A percentile compares a stretch with the other conserved stretches of the same genome.
These are phyloP conservation scores for Penicillium polonicum DNA, from an alignment of 2,329 filamentous ascomycete genomes.

Conservation along the genomic window DNA sequence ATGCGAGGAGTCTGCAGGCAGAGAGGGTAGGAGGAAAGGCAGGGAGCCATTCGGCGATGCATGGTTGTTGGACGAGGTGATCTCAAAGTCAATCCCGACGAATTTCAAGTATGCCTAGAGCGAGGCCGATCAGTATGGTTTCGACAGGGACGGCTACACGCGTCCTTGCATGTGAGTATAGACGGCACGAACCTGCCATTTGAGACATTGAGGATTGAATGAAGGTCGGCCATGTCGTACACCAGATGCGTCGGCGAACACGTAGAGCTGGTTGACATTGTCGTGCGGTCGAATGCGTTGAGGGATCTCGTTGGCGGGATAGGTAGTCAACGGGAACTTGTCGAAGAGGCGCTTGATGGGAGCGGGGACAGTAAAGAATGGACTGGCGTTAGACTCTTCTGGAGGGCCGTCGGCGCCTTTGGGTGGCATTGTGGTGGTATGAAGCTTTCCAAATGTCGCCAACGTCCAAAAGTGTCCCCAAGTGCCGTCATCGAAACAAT, in stretches of 20 bases:
- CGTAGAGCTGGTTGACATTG: conserved; percentile 63
- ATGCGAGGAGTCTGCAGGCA: conserved; percentile 40
- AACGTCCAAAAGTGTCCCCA: not conserved
- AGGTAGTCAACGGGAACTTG: conserved; percentile 73
- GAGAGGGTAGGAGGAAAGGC: conserved; percentile 73
- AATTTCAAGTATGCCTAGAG: conserved; percentile 78
- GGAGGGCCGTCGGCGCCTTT: conserved; percentile 16
- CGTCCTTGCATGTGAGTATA: not conserved
- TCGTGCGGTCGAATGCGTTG: conserved; percentile 52
- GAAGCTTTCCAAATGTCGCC: not conserved
- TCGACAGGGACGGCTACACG: not conserved
- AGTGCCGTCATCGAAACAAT: conserved; percentile 14
- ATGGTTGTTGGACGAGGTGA: conserved; percentile 81
- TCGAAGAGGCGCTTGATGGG: conserved; percentile 83
- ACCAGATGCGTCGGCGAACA: conserved; percentile 70
- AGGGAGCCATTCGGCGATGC: conserved; percentile 85
- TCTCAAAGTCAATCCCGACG: conserved; percentile 64
- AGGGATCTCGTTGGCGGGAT: conserved; percentile 73
- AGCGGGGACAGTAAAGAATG: conserved; percentile 54
- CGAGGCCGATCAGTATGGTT: conserved; percentile 10
- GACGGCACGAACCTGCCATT: conserved; percentile 74
- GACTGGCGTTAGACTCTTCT: conserved; percentile 20
- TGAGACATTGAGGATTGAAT: conserved; percentile 89
- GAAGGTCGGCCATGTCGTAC: conserved; percentile 65
- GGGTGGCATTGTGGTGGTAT: conserved; percentile 25